Base-by-base conservation (phyloP, 768 basidiomycete species). In the Nevesoporus exiguus region DNA sequence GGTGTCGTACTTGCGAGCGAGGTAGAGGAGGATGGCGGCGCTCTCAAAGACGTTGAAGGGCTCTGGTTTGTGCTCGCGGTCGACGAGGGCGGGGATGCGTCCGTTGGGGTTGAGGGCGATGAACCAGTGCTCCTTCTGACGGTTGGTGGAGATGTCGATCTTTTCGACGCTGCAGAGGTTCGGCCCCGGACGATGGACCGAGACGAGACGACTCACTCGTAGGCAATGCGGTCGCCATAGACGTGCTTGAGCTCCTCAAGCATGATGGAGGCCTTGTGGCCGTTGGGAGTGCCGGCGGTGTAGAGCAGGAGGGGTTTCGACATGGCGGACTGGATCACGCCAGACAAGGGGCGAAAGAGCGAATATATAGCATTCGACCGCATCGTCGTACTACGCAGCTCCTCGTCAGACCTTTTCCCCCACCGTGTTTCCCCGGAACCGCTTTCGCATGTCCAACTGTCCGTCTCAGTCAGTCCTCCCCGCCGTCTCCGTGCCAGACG, bases 111-210 rank as follows among this genome's bases (percentile, higher is more conserved):
- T 89, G 59, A 86, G 63, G 39, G 81, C 76, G 57, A 93, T 77
- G 72, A 86, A 93, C 86, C 86, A 91, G 0, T 78, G 78, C 65
- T 88, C 82, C 73, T 93, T 94, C 73, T 93, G 91, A n/a, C 75
- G 73, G 61, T 85, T 85, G 57, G 79, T 81, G 14, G 66, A 68
- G 58, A 93, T 75, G 54, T 82, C 73, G 59, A 94, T 78, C 41
- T 65, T 74, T 55, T 80, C 68, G 43, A 76, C 66, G 30, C 84
- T 85, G 66, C 22, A 48, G 47, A 51, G 3, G 52, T 27, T 37
- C 10, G 15, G 46, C 7, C 29, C 36, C 13, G 41, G 36, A 36
- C 0, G 31, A 13, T n/a, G n/a, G n/a, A n/a, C n/a, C n/a, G n/a
- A n/a, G n/a, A n/a, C n/a, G n/a, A 4, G 11, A 30, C 8, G 1